Evolutionary conservation across 2,329 filamentous ascomycete genomes (phyloP).

Genomic region (Trichoderma arundinaceum): DNA sequence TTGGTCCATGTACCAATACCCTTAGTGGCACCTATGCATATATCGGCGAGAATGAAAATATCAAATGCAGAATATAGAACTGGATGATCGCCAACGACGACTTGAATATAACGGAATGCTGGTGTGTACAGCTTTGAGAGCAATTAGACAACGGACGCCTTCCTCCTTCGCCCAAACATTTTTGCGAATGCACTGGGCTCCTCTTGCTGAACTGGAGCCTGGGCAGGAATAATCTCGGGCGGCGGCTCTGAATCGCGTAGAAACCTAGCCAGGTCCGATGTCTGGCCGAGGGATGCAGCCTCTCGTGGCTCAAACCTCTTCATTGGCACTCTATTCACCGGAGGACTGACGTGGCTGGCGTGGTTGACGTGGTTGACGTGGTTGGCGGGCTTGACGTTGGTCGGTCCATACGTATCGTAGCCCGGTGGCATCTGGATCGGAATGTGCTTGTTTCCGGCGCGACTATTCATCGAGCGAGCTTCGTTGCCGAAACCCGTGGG

Average conservation of each 20-base stretch:
- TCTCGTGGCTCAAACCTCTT: slow-evolving; percentile 65
- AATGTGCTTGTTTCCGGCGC: slow-evolving; percentile 51
- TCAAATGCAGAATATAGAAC: neutral
- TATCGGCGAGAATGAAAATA: neutral
- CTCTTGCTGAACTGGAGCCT: slow-evolving; percentile 43
- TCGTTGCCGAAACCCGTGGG: slow-evolving; percentile 31
- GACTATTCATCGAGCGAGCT: slow-evolving; percentile 31
- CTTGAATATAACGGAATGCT: neutral
- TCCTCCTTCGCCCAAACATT: slow-evolving; percentile 59
- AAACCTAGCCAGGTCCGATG: slow-evolving; percentile 74
- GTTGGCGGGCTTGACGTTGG: slow-evolving; percentile 33
- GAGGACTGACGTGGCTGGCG: slow-evolving; percentile 26
- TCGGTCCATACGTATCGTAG: slow-evolving; percentile 50
- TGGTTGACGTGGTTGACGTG: slow-evolving; percentile 33
- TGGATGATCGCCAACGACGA: neutral
- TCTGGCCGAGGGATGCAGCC: slow-evolving; percentile 57
- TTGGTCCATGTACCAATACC: slow-evolving; percentile 9
- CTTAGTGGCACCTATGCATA: neutral
- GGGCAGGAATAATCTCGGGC: slow-evolving; percentile 43
- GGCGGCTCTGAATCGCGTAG: slow-evolving; percentile 72
- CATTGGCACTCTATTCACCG: slow-evolving; percentile 54
- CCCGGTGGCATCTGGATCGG: slow-evolving; percentile 59
- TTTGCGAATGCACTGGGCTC: slow-evolving; percentile 52
- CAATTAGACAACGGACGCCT: slow-evolving; percentile 45
- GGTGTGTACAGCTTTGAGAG: neutral